Percentiles rank a stretch among this genome's conserved stretches.
These are phyloP conservation scores for Nicotiana obtusifolia DNA, from an alignment of 257 asterid species.

Conservation along the genomic window DNA sequence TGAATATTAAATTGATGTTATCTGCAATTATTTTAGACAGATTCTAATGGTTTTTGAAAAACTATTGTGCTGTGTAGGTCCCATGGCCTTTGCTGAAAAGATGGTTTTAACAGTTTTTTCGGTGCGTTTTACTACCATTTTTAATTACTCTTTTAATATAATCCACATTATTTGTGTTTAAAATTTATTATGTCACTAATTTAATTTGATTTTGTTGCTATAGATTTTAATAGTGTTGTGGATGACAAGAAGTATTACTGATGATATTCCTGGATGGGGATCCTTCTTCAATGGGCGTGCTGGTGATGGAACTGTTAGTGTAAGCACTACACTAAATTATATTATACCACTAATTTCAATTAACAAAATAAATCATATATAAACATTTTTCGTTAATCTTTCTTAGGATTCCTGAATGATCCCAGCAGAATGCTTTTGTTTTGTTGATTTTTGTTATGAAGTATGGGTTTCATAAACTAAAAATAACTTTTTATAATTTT, in stretches of 20 bases:
- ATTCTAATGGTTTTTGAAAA: background rate
- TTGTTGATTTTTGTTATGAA: background rate
- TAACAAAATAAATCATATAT: background rate
- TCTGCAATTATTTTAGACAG: background rate
- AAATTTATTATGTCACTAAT: no score
- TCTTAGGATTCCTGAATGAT: background rate
- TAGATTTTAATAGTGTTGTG: slow-evolving; percentile 64
- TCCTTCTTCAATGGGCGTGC: slow-evolving; percentile 61
- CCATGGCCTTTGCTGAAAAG: slow-evolving; percentile 90
- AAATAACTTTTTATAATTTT: no score
- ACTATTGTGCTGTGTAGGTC: slow-evolving; percentile 40
- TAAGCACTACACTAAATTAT: slow-evolving; percentile 18
- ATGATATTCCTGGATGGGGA: slow-evolving; percentile 94
- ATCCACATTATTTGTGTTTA: background rate
- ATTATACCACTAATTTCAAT: background rate
- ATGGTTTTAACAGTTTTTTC: slow-evolving; percentile 50
- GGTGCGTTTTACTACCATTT: background rate
- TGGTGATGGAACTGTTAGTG: slow-evolving; percentile 95
- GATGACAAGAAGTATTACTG: slow-evolving; percentile 94
- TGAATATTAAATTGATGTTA: background rate
- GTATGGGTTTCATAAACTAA: no score
- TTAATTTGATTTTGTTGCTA: background rate
- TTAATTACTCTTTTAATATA: no score
- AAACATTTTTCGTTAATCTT: background rate
- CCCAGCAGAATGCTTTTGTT: background rate